These are phyloP conservation scores for Pyricularia grisea DNA, from an alignment of 2,329 filamentous ascomycete species.

Conservation along the genomic window DNA sequence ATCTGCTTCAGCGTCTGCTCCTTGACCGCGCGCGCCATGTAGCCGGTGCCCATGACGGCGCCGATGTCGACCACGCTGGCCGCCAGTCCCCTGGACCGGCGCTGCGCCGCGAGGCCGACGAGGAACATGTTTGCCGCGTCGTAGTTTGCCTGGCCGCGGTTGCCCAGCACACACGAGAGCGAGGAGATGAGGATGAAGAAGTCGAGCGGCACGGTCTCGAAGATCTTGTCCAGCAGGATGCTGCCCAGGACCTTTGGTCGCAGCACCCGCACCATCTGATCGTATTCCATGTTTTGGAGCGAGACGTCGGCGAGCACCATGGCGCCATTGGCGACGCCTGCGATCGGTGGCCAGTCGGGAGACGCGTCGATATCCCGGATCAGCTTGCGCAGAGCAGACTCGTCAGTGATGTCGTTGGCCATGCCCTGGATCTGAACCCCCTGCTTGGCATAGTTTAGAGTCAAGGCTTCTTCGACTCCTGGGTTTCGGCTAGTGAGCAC, in stretches of 20 bases:
- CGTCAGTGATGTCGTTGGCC: neutral
- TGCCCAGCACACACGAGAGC: neutral
- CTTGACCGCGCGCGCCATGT: neutral
- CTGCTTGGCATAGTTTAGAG: neutral
- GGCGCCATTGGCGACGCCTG: constrained; percentile 4
- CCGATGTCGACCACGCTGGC: constrained; percentile 3
- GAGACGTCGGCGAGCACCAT: constrained; percentile 1
- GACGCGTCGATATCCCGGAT: neutral
- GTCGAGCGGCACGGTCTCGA: constrained; percentile 10
- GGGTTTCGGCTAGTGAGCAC: constrained; percentile 2
- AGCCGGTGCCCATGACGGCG: constrained; percentile 3
- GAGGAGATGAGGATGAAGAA: constrained; percentile 9
- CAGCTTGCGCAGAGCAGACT: neutral
- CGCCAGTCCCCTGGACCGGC: neutral
- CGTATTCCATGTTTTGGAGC: neutral
- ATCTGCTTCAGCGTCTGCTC: neutral
- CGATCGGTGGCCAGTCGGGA: neutral
- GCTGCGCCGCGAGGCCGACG: constrained; percentile 8
- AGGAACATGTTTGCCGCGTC: constrained; percentile 3
- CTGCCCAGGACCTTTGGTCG: constrained; percentile 18
- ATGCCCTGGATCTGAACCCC: neutral
- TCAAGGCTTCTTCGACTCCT: neutral
- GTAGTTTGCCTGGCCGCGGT: constrained; percentile 4
- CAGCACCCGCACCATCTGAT: neutral
- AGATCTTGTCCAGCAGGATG: constrained; percentile 14